phyloP scores from a whole-genome alignment of 139 green algal genomes.

The Edaphochlamys debaryana region DNA sequence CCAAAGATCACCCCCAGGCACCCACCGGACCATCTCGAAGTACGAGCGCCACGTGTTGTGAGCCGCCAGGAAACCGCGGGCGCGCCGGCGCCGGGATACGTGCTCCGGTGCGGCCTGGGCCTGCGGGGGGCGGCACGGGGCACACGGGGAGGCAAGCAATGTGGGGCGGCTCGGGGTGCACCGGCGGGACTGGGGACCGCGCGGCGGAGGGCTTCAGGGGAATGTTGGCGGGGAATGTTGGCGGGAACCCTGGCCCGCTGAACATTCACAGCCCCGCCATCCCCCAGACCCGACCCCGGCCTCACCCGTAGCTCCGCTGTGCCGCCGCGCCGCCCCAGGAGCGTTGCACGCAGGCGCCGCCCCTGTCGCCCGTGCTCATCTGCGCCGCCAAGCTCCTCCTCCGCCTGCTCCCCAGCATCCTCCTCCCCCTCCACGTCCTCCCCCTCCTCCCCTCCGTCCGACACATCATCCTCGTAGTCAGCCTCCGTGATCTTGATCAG shows the following conservation, averaged over 20 bases:
- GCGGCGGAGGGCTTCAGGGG: no score
- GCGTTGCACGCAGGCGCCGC: neutral
- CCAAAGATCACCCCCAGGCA: no score
- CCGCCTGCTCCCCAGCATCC: neutral
- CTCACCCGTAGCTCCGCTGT: no score
- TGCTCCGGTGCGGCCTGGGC: no score
- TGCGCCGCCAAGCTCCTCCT: neutral
- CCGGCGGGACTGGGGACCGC: no score
- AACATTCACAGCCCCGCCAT: neutral
- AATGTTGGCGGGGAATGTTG: no score
- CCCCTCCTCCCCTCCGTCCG: neutral
- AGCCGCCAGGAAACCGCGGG: constrained; percentile 28
- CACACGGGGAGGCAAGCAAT: no score
- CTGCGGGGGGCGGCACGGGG: no score
- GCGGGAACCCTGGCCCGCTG: no score
- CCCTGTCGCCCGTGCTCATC: neutral
- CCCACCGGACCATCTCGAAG: constrained; percentile 55
- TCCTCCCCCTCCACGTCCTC: neutral
- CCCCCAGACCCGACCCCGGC: neutral
- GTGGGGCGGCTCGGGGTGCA: no score
- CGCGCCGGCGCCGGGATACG: neutral
- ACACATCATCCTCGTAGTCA: neutral
- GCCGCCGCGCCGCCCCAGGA: no score
- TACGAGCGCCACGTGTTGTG: constrained; percentile 58
- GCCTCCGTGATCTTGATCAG: constrained; percentile 38